Base-by-base conservation (phyloP, 2,329 filamentous ascomycete species). In the Penicillium hordei region DNA sequence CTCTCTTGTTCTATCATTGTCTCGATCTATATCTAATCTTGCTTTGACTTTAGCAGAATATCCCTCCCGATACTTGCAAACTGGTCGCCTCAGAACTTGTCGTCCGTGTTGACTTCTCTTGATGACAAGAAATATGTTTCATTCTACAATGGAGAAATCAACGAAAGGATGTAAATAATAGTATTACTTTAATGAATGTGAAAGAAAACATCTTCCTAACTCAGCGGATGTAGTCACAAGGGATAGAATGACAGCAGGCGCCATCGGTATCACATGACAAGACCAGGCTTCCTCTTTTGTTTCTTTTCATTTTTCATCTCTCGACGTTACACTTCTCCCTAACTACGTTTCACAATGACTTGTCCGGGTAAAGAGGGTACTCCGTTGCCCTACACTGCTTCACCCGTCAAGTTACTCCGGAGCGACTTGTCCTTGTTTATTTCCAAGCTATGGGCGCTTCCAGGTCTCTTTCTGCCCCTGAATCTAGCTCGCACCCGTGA, bases 391-490 rank as follows among this genome's bases (percentile, higher is more conserved):
- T 76, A 75, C 53, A 76, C 73, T n/a, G 69, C 69, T 15, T 74
- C 74, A 5, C 78, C 79, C 4, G 59, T 73, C 48, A 57, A 57
- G 21, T 70, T 81, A 15, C 65, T 80, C 3, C 65, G 67, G 60
- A 65, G 70, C 33, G 79, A 81, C 60, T 64, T 80, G 43, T 45
- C 65, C 23, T 71, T 79, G 6, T 73, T 76, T 38, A 48, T 76
- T 39, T 61, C 58, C 4, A 68, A 72, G 43, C 60, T 68, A 19
- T 66, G 65, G 57, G 68, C 71, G 4, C 69, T 89, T 21, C 86
- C 86, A 2, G 84, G 82, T 70, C 76, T 89, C 36, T 54, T 90
- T n/a, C 77, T 82, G 63, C 88, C 88, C 0, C 44, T 87, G 8
- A 71, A 69, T 15, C 81, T 86, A 1, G 76, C 76, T 53, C 77